A percentile compares a stretch with the other conserved stretches of the same genome.
Evolutionary conservation across 176 grass and related monocot genomes (phyloP).

Genomic region (Typha latifolia): DNA sequence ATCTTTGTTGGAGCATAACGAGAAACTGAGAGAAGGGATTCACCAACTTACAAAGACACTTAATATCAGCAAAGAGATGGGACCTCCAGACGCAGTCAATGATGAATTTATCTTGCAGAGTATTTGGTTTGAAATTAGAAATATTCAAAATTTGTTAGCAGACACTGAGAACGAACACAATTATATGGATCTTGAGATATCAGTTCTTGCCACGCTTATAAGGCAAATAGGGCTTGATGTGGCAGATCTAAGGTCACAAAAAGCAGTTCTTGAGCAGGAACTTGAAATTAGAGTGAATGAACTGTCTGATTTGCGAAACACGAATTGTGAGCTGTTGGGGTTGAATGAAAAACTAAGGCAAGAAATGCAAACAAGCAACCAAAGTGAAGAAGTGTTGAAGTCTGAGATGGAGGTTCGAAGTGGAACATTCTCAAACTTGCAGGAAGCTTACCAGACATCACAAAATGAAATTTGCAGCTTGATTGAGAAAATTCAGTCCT

Average conservation of each 20-base stretch:
- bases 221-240: slow-evolving; percentile 59
- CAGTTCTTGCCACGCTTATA: slow-evolving; percentile 49
- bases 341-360: slow-evolving; percentile 44
- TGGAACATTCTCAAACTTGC: slow-evolving; percentile 38
- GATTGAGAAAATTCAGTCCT: slow-evolving; percentile 33
- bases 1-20: slow-evolving; percentile 40
- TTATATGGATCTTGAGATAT: slow-evolving; percentile 48
- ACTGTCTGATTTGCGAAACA: slow-evolving; percentile 31
- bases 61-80: slow-evolving; percentile 38
- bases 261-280: slow-evolving; percentile 45
- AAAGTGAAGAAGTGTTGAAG: slow-evolving; percentile 45
- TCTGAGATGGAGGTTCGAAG: slow-evolving; percentile 31
- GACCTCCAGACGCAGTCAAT: slow-evolving; percentile 34
- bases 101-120: slow-evolving; percentile 50
- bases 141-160: slow-evolving; percentile 46
- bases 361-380: slow-evolving; percentile 32
- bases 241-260: slow-evolving; percentile 44
- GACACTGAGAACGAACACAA: slow-evolving; percentile 47
- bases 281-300: slow-evolving; percentile 32
- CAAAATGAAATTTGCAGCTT: slow-evolving; percentile 38
- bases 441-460: slow-evolving; percentile 22
- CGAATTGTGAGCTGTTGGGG: slow-evolving; percentile 26
- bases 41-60: slow-evolving; percentile 45
- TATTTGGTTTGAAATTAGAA: slow-evolving; percentile 42
- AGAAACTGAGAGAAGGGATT: slow-evolving; percentile 54